phyloP scores from a whole-genome alignment of 2,329 filamentous ascomycete species.

The Neofusicoccum sp. region DNA sequence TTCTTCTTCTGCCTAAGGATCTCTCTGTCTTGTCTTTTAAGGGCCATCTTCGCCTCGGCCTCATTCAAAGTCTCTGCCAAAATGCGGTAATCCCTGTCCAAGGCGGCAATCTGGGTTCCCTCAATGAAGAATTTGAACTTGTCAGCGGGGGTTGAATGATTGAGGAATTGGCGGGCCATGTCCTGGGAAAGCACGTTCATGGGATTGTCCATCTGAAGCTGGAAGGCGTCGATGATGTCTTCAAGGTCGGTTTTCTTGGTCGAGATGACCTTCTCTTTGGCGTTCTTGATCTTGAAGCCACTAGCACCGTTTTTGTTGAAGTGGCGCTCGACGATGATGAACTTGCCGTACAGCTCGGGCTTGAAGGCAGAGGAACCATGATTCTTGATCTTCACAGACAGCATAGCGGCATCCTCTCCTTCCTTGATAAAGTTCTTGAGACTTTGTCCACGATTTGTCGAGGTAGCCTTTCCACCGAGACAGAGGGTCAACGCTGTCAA shows the following conservation, averaged over 20 bases:
- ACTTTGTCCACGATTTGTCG: slow-evolving; percentile 88
- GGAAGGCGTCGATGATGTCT: slow-evolving; percentile 90
- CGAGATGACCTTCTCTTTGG: slow-evolving; percentile 70
- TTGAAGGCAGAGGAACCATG: slow-evolving; percentile 82
- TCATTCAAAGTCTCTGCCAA: slow-evolving; percentile 78
- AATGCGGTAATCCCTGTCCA: slow-evolving; percentile 88
- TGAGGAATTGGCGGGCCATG: slow-evolving; percentile 90
- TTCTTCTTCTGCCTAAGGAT: slow-evolving; percentile 61
- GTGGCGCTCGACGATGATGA: slow-evolving; percentile 87
- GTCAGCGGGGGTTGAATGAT: slow-evolving; percentile 74
- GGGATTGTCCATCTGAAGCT: slow-evolving; percentile 93
- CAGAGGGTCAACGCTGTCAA: slow-evolving; percentile 91
- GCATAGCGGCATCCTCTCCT: slow-evolving; percentile 46
- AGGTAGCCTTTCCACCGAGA: slow-evolving; percentile 89
- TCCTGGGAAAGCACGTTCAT: slow-evolving; percentile 96
- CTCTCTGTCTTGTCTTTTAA: slow-evolving; percentile 65
- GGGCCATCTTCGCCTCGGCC: slow-evolving; percentile 61
- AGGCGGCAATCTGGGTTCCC: slow-evolving; percentile 88
- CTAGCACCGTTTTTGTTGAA: slow-evolving; percentile 76
- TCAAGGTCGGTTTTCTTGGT: slow-evolving; percentile 86
- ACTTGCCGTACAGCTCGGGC: slow-evolving; percentile 77
- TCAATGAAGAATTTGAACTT: slow-evolving; percentile 98
- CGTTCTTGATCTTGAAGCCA: slow-evolving; percentile 84
- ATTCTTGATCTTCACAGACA: slow-evolving; percentile 81
- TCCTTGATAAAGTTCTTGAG: slow-evolving; percentile 88